Evolutionary conservation across 768 basidiomycete species (phyloP).

Genomic region (Xerocomellus chrysenteron): DNA sequence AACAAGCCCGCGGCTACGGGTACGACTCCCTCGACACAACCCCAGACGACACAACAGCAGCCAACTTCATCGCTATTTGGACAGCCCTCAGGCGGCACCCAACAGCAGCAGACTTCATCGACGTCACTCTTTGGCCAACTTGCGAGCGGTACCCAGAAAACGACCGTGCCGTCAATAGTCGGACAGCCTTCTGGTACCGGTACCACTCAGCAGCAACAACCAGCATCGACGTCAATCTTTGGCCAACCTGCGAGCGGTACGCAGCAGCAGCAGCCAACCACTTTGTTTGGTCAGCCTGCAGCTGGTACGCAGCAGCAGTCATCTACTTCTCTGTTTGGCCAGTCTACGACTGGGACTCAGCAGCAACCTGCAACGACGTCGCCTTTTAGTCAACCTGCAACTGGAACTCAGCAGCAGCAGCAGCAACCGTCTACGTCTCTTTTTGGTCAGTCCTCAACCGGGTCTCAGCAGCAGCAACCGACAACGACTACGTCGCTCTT

Average conservation of each 20-base stretch:
- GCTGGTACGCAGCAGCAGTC: conserved; percentile 19
- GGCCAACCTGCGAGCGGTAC: conserved; percentile 10
- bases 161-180: conserved; percentile 3
- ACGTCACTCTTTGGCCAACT: conserved; percentile 29
- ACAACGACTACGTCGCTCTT: conserved; percentile 32
- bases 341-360: conserved; percentile 18
- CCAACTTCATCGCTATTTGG: conserved; percentile 36
- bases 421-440: conserved; percentile 27
- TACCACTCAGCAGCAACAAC: conserved; percentile 11
- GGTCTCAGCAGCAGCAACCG: conserved; percentile 31
- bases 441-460: conserved; percentile 18
- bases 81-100: conserved; percentile 21
- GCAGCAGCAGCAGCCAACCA: conserved; percentile 20
- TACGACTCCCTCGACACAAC: conserved; percentile 12
- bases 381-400: conserved; percentile 35
- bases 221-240: conserved; percentile 5
- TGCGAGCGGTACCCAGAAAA: conserved; percentile 4
- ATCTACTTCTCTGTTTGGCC: conserved; percentile 21
- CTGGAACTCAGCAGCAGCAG: conserved; percentile 34
- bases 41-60: conserved; percentile 24
- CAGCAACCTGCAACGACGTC: conserved; percentile 31
- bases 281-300: not conserved
- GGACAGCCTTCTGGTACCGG: conserved; percentile 11
- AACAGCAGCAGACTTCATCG: conserved; percentile 20
- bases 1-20: conserved; percentile 25